Evolutionary conservation across 2,329 filamentous ascomycete genomes (phyloP), one percentile per base, ranked within the genome.

Genomic region (Epicoccum sorghinum): DNA sequence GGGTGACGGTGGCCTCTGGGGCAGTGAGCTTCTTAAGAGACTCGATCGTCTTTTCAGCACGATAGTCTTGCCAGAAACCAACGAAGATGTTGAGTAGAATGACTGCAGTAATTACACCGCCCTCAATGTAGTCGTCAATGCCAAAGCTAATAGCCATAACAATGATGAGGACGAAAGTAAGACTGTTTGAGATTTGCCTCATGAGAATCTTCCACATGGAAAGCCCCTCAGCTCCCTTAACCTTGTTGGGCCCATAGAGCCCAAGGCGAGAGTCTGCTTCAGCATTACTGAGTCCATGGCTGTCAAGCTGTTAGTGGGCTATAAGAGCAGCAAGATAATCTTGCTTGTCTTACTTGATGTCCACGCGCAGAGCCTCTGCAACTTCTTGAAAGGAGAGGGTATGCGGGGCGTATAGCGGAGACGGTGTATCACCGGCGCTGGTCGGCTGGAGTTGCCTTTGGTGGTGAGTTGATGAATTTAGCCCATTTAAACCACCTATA

Each of bases 191-290:
- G 65, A 90, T 83, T 79, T 91, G 88, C 70, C 87, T 88, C 77
- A 91, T 75, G 77, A 91, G 82, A 78, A 91, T 89, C 78, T 88
- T 84, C 85, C 87, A 89, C 75, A 88, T 69, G 75, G 88, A 90
- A 77, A 88, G 77, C 75, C 86, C 85, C 77, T 87, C 85, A 79
- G 86, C 84, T 76, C 85, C 84, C 76, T 88, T 84, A 79, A 91
- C 84, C 71, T 82, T 83, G 78, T 91, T 91, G 65, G 83, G 82
- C 64, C 88, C 89, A 82, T 89, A 79, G 70, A 82, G 80, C 73
- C 77, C 76, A 68, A 90, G 81, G 72, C 88, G 88, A 78, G 80
- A 79, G 74, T 82, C 80, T 60, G 87, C 88, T 73, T 90, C 87
- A 63, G 78, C 71, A 66, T 74, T 76, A 71, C 80, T 82, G 77